Evolutionary conservation across 371 early-diverging fungal species (phyloP).

Genomic region (Conidiobolus incongruus): DNA sequence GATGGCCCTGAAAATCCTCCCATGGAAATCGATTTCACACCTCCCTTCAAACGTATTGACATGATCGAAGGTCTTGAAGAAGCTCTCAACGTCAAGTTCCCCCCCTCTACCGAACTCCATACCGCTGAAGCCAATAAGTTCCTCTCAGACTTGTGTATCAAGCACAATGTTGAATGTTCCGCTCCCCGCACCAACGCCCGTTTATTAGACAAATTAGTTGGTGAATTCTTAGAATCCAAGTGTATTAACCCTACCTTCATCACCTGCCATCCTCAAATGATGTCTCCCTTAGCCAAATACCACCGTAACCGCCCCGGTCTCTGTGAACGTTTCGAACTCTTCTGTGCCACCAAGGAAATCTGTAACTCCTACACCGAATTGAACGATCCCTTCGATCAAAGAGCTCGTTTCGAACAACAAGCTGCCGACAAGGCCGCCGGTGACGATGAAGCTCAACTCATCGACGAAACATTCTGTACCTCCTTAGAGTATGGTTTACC

Average conservation of each 20-base stretch:
- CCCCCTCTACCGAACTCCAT: constrained; percentile 17
- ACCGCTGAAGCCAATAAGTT: constrained; percentile 51
- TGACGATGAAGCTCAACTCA: constrained; percentile 98
- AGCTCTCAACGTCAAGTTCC: constrained; percentile 75
- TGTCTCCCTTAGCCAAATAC: constrained; percentile 97
- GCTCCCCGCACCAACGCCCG: constrained; percentile 92
- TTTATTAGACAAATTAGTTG: constrained; percentile 85
- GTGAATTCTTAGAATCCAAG: constrained; percentile 88
- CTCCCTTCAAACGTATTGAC: constrained; percentile 89
- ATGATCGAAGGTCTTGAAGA: constrained; percentile 91
- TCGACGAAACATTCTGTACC: constrained; percentile 96
- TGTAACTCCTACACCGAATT: constrained; percentile 98
- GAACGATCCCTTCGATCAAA: constrained; percentile 97
- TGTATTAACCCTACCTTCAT: constrained; percentile 97
- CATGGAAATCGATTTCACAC: constrained; percentile 79
- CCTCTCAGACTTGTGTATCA: constrained; percentile 74
- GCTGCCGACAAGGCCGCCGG: constrained; percentile 93
- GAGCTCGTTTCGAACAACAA: constrained; percentile 94
- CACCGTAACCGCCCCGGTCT: constrained; percentile 81
- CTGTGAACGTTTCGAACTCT: constrained; percentile 98
- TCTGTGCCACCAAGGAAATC: constrained; percentile 98
- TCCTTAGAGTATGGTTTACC: constrained; percentile 98
- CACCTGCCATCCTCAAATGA: constrained; percentile 94
- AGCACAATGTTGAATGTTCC: constrained; percentile 80
- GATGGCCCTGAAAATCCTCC: constrained; percentile 36